Evolutionary conservation across 192 early-diverging fungal genomes (phyloP), one percentile per base, ranked within the genome.

Genomic region (Backusella morwellensis): DNA sequence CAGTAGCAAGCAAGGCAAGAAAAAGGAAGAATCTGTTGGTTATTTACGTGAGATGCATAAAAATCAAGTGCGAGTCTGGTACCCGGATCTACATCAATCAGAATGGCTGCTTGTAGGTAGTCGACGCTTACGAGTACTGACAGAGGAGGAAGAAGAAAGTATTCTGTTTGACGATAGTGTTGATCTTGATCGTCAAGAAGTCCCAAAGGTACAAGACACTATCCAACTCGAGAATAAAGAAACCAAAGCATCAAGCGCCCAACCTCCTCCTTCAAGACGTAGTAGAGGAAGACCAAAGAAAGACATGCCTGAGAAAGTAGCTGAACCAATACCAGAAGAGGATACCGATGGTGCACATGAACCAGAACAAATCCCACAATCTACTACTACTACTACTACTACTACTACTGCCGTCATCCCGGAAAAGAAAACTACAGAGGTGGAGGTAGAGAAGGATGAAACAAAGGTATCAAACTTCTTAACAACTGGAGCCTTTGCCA

Each of bases 51-150:
- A 85, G 17, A 75, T 87, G 79, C 70, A 81, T 23, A 38, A 80
- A 9, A 79, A 84, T 1, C 81, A 80, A 73, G 85, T 90, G 12
- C 63, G 79, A 35, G 80, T 90, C 14, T 85, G 81, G 56, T 87
- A 82, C 71, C 85, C 84, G 76, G 84, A 78, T 15, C 85, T 84
- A 75, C 78, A 79, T 9, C 69, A 84, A 6, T 75, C 83, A 54
- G 87, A 90, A 69, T 90, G 89, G 89, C 66, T 90, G 6, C 56
- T 74, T 8, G 78, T 82, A 15, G 87, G 83, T 29, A 88, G 87
- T 79, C 75, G 81, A 29, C 74, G 87, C 21, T 35, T 90, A 42
- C 63, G 78, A 42, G 15, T 82, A 14, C 7, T 82, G 26, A 67
- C 79, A 3, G 68, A 78, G 9, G 79, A 82, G 4, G 88, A 86